Evolutionary conservation across 306 rosid genomes (phyloP).

Genomic region (Rubus idaeus): DNA sequence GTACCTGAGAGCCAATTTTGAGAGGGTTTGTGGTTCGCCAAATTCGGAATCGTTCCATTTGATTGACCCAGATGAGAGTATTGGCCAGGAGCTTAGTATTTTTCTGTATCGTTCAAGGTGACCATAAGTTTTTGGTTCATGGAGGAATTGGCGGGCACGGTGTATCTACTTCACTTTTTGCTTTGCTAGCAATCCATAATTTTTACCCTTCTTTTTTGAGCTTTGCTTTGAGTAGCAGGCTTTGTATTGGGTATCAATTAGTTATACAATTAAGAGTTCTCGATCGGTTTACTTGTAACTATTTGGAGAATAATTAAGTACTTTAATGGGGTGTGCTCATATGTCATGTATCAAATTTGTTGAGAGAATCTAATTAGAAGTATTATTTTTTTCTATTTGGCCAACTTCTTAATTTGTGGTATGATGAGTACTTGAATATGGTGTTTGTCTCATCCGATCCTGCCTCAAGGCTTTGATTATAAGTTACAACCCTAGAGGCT

Average conservation of each 20-base stretch:
- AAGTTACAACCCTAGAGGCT: too few relatives aligned
- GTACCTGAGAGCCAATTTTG: conserved; percentile 79
- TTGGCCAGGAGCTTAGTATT: conserved; percentile 82
- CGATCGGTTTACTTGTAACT: not conserved
- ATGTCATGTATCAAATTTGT: not conserved
- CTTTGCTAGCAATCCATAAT: not conserved
- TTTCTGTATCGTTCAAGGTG: conserved; percentile 62
- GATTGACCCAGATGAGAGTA: conserved; percentile 70
- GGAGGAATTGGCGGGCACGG: not conserved
- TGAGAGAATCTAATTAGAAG: not conserved
- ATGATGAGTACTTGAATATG: not conserved
- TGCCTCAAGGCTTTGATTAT: too few relatives aligned
- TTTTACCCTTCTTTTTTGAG: conserved; percentile 20
- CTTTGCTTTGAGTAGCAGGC: conserved; percentile 28
- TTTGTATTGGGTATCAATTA: not conserved
- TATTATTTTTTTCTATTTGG: not conserved
- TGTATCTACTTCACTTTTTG: not conserved
- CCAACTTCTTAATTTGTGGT: not conserved
- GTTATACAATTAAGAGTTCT: not conserved
- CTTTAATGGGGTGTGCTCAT: not conserved
- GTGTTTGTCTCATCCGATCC: not conserved
- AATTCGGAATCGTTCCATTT: conserved; percentile 80
- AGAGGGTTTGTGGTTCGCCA: conserved; percentile 61
- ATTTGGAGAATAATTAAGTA: not conserved
- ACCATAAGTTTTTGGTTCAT: not conserved